Evolutionary conservation across 2,329 filamentous ascomycete species (phyloP).

Genomic region (Talaromyces sp.): DNA sequence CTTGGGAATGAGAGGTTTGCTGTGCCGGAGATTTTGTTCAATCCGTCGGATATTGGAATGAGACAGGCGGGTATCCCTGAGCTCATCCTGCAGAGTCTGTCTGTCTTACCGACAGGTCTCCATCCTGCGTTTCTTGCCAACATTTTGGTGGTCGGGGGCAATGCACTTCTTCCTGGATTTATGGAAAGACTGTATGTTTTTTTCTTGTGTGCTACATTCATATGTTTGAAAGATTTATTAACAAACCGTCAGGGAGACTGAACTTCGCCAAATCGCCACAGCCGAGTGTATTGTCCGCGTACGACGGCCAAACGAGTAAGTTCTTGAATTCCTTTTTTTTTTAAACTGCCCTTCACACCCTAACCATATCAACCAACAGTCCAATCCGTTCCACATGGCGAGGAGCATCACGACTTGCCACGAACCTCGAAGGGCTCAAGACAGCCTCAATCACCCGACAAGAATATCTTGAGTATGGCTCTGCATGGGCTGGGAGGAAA

Average conservation of each 20-base stretch:
- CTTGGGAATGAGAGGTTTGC: slow-evolving; percentile 88
- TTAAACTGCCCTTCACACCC: not conserved
- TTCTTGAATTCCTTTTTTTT: slow-evolving; percentile 10
- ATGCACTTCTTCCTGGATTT: slow-evolving; percentile 73
- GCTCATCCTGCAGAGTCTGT: slow-evolving; percentile 73
- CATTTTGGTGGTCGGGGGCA: slow-evolving; percentile 83
- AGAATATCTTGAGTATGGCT: slow-evolving; percentile 86
- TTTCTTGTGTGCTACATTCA: not conserved
- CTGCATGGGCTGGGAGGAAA: slow-evolving; percentile 66
- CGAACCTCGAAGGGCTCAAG: slow-evolving; percentile 59
- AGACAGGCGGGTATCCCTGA: slow-evolving; percentile 77
- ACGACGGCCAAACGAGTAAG: slow-evolving; percentile 58
- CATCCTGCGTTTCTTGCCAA: slow-evolving; percentile 83
- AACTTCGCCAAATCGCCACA: slow-evolving; percentile 66
- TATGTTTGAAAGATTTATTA: slow-evolving; percentile 16
- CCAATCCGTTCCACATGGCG: slow-evolving; percentile 79
- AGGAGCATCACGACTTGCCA: slow-evolving; percentile 74
- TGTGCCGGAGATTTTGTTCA: slow-evolving; percentile 86
- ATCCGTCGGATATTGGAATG: slow-evolving; percentile 77
- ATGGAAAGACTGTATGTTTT: slow-evolving; percentile 62
- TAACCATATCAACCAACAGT: slow-evolving; percentile 22
- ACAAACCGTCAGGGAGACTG: slow-evolving; percentile 47
- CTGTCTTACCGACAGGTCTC: slow-evolving; percentile 69
- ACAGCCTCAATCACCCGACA: slow-evolving; percentile 72
- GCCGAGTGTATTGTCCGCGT: slow-evolving; percentile 75